Conservation (phyloP, 2,329 filamentous ascomycete genomes). For the Ophiostoma novo-ulmi region DNA sequence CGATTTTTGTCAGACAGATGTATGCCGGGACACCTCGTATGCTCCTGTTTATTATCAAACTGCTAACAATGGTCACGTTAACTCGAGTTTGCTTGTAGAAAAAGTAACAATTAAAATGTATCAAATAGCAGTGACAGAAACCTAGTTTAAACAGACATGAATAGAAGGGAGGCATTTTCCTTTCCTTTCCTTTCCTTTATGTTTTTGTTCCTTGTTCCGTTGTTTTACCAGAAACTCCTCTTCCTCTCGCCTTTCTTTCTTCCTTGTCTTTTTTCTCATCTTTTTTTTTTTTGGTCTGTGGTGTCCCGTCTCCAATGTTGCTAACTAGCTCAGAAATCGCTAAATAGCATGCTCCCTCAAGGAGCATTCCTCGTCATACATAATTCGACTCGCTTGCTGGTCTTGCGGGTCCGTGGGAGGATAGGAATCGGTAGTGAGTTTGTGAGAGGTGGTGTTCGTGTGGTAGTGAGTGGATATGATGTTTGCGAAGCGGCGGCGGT, state of each 20-base stretch:
- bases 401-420: background rate
- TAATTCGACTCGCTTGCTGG: slow-evolving; percentile 5
- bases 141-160: background rate
- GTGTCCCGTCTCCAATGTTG: background rate
- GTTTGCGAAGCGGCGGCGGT: background rate
- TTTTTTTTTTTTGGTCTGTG: background rate
- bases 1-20: no score
- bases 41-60: no score
- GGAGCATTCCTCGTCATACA: background rate
- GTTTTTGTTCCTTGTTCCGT: background rate
- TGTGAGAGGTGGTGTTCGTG: background rate
- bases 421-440: background rate
- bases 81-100: background rate
- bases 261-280: background rate
- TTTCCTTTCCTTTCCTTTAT: background rate
- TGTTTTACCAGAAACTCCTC: background rate
- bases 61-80: no score
- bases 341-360: slow-evolving; percentile 1
- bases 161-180: background rate
- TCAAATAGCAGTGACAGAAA: slow-evolving; percentile 15
- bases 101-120: slow-evolving; percentile 12
- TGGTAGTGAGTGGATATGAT: background rate
- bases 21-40: no score
- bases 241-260: background rate
- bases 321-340: background rate